These are phyloP conservation scores for Peterozyma toletana DNA, from an alignment of 805 yeast genomes.

Conservation along the genomic window DNA sequence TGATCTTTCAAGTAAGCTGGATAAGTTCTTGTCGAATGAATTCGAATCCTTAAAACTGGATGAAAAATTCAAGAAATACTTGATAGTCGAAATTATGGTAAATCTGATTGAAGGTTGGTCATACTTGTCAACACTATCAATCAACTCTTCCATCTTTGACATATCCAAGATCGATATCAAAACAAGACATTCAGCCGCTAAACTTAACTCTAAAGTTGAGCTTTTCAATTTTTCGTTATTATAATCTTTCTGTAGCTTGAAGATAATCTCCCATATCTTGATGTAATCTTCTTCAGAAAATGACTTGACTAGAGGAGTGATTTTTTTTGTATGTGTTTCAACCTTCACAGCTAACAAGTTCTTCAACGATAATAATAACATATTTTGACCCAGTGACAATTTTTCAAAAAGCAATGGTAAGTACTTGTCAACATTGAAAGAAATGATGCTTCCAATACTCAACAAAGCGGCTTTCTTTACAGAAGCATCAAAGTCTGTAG, in stretches of 20 bases:
- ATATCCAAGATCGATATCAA: conserved; percentile 11
- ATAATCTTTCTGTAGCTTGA: neutral
- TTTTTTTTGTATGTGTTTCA: conserved; percentile 9
- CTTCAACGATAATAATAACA: conserved; percentile 22
- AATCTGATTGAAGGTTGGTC: conserved; percentile 12
- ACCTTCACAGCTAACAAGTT: conserved; percentile 5
- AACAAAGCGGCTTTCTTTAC: conserved; percentile 41
- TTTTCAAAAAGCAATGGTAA: conserved; percentile 29
- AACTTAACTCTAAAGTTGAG: conserved; percentile 11
- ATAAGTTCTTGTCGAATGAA: conserved; percentile 7
- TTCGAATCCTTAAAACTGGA: conserved; percentile 7
- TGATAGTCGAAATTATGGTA: conserved; percentile 21
- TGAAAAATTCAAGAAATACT: conserved; percentile 13
- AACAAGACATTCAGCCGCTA: conserved; percentile 18
- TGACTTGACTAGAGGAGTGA: conserved; percentile 17
- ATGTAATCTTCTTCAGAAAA: conserved; percentile 13
- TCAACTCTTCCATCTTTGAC: conserved; percentile 8
- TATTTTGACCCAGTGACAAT: conserved; percentile 15
- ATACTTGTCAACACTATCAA: conserved; percentile 10
- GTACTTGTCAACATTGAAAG: conserved; percentile 28
- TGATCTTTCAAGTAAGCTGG: conserved; percentile 17
- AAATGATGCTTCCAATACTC: conserved; percentile 43
- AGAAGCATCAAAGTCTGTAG: conserved; percentile 22
- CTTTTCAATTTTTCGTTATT: neutral
- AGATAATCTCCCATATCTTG: conserved; percentile 6